These are phyloP conservation scores for Hansfordia pulvinata DNA, from an alignment of 2,329 filamentous ascomycete genomes.

Conservation along the genomic window DNA sequence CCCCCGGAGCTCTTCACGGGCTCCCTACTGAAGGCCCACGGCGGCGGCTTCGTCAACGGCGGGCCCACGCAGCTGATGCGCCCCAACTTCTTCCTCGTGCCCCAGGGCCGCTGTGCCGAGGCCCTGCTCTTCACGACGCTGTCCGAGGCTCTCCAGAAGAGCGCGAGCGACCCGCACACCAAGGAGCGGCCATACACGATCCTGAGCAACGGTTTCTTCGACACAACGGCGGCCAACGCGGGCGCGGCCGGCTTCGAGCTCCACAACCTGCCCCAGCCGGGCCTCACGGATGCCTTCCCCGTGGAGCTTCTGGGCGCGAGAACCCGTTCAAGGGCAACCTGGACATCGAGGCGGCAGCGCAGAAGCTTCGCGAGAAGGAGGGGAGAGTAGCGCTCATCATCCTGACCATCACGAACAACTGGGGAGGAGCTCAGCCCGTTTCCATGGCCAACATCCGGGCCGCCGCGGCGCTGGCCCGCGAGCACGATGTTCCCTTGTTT, in stretches of 20 bases:
- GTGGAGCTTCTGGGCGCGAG: constrained; percentile 4
- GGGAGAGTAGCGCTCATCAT: constrained; percentile 7
- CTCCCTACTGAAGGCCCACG: constrained; percentile 3
- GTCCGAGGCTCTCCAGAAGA: background rate
- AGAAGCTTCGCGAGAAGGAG: constrained; percentile 3
- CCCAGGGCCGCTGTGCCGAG: constrained; percentile 11
- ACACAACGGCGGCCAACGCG: constrained; percentile 10
- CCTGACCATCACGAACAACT: constrained; percentile 12
- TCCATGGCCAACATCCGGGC: constrained; percentile 12
- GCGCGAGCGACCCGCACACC: no score
- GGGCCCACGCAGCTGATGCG: constrained; percentile 7
- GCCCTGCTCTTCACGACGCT: constrained; percentile 9
- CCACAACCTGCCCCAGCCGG: constrained; percentile 7
- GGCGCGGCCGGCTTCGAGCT: constrained; percentile 7
- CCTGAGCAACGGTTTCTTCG: constrained; percentile 12
- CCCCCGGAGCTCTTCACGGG: constrained; percentile 4
- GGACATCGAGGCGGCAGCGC: constrained; percentile 6
- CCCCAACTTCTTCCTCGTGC: constrained; percentile 11
- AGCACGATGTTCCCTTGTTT: constrained; percentile 8
- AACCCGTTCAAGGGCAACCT: constrained; percentile 9
- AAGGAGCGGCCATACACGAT: constrained; percentile 1
- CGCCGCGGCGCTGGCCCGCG: constrained; percentile 4
- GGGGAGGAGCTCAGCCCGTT: constrained; percentile 10
- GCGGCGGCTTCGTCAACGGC: constrained; percentile 10
- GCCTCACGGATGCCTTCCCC: constrained; percentile 5